Percentiles rank a stretch among this genome's conserved stretches.
Conservation (phyloP, 2,329 filamentous ascomycete genomes). For the Paramyrothecium roridum region DNA sequence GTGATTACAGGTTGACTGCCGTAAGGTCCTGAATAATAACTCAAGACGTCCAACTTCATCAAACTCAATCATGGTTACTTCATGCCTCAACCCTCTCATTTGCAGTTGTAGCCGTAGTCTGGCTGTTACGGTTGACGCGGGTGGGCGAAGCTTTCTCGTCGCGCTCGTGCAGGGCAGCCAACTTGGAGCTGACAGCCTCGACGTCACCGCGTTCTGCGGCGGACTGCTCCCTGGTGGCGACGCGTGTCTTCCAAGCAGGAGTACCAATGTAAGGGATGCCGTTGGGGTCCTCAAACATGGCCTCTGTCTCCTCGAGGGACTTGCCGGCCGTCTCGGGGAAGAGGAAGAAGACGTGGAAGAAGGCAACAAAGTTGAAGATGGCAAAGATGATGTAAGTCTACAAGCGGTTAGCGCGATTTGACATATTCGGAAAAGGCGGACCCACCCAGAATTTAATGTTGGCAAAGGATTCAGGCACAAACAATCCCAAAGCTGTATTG, state of each 20-base stretch:
- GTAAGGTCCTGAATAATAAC: too few relatives aligned
- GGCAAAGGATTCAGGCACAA: constrained; percentile 18
- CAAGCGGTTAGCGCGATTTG: not conserved
- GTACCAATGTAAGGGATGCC: constrained; percentile 25
- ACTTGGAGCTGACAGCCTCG: constrained; percentile 13
- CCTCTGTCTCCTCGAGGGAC: constrained; percentile 50
- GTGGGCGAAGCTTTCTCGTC: constrained; percentile 10
- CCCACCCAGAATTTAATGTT: constrained; percentile 16
- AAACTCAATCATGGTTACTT: too few relatives aligned
- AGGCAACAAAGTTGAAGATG: constrained; percentile 48
- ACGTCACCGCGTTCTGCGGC: constrained; percentile 22
- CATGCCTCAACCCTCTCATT: too few relatives aligned
- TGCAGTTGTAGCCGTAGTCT: too few relatives aligned
- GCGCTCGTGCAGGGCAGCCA: constrained; percentile 9
- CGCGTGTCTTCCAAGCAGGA: constrained; percentile 26
- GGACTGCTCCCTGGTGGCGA: constrained; percentile 13
- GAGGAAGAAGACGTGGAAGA: constrained; percentile 40
- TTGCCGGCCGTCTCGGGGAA: constrained; percentile 23
- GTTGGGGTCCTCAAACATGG: constrained; percentile 40
- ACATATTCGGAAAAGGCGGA: not conserved
- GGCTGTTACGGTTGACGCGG: too few relatives aligned
- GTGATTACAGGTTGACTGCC: too few relatives aligned
- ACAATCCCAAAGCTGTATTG: constrained; percentile 35
- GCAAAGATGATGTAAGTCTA: constrained; percentile 42
- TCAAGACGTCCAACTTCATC: too few relatives aligned